Conservation (phyloP, 257 asterid species). For the Oldenlandia corymbosa region DNA sequence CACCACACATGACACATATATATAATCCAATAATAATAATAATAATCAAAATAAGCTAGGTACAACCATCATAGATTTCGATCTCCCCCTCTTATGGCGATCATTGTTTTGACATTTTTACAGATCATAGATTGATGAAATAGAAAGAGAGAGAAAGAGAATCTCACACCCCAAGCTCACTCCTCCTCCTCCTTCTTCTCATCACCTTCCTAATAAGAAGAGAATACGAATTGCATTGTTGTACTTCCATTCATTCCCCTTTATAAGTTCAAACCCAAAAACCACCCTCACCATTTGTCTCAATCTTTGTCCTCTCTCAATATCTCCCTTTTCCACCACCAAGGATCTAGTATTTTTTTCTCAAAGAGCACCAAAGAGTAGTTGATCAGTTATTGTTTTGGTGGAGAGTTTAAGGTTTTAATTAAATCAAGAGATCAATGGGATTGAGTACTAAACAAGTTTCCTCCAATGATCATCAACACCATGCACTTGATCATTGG, state of each 20-base stretch:
- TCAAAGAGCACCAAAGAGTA: too few species aligned
- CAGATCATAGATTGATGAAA: conserved; percentile 36
- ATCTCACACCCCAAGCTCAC: conserved; percentile 25
- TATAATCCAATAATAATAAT: conserved; percentile 12
- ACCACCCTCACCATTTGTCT: conserved; percentile 5
- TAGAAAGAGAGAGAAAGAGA: conserved; percentile 16
- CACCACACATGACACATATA: conserved; percentile 26
- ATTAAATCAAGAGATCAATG: conserved; percentile 20
- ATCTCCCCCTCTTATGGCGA: conserved; percentile 25
- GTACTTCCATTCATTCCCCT: conserved; percentile 6
- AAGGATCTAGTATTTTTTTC: too few species aligned
- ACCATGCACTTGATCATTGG: conserved; percentile 32
- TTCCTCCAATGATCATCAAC: conserved; percentile 18
- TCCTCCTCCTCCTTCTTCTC: conserved; percentile 31
- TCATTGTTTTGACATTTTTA: conserved; percentile 30
- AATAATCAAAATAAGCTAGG: too few species aligned
- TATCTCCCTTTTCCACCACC: conserved; percentile 15
- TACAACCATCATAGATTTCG: conserved; percentile 5
- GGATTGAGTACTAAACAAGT: conserved; percentile 31
- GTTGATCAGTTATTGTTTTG: too few species aligned
- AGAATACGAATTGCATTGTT: conserved; percentile 17
- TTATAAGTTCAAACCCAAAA: conserved; percentile 14
- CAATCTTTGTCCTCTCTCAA: conserved; percentile 17
- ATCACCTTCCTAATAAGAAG: conserved; percentile 42
- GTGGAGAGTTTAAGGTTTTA: not conserved